Evolutionary conservation across 148 eudicot species (phyloP).

Genomic region (Camellia lanceoleosa): DNA sequence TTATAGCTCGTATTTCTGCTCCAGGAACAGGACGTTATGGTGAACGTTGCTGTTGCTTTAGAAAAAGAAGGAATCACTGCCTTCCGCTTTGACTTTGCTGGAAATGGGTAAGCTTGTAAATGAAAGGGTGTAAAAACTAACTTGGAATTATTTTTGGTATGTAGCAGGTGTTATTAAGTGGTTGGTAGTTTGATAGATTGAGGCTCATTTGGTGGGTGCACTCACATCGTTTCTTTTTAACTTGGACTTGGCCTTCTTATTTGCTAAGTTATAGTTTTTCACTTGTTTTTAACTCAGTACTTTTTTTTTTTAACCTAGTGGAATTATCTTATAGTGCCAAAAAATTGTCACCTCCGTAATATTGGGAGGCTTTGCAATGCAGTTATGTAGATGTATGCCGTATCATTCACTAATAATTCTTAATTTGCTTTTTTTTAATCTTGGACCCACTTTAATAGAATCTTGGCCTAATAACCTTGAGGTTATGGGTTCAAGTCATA

Average conservation of each 20-base stretch:
- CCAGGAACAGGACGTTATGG: slow-evolving; percentile 47
- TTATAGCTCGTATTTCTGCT: slow-evolving; percentile 14
- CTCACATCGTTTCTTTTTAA: not conserved
- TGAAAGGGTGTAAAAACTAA: not conserved
- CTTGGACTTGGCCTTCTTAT: not conserved
- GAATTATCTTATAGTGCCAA: not conserved
- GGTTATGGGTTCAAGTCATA: too few species aligned
- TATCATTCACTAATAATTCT: not conserved
- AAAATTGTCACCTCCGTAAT: not conserved
- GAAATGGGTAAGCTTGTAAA: slow-evolving; percentile 65
- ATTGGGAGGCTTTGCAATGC: not conserved
- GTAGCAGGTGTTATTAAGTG: not conserved
- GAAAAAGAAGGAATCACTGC: slow-evolving; percentile 76
- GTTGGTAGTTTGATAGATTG: not conserved
- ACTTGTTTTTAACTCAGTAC: not conserved
- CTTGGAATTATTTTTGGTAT: slow-evolving; percentile 6
- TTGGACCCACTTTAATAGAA: not conserved
- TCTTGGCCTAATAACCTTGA: too few species aligned
- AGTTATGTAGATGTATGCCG: too few species aligned
- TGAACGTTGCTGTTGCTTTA: slow-evolving; percentile 51
- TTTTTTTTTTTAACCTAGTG: not conserved
- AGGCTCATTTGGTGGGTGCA: not conserved
- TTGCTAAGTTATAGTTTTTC: not conserved
- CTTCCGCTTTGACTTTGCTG: slow-evolving; percentile 83
- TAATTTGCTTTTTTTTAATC: not conserved